Evolutionary conservation across 139 green algal genomes (phyloP), one percentile per base, ranked within the genome.

Genomic region (Dunaliella primolecta): DNA sequence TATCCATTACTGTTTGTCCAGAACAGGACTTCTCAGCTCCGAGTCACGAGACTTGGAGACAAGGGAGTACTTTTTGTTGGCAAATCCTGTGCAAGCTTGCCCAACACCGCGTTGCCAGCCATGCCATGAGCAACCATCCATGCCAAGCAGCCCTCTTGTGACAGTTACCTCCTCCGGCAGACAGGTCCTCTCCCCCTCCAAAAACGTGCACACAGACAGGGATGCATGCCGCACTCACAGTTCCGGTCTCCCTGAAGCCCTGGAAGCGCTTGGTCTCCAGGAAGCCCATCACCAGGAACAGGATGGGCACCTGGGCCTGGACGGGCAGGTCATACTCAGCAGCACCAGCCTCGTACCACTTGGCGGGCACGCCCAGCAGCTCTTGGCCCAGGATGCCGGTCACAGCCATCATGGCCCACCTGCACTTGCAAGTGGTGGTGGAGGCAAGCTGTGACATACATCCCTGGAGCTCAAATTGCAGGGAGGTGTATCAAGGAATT

Each of bases 341-440:
- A 34, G 86, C 88, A 31, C 93, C 93, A 37, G 89, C 89, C 70
- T 92, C 78, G 83, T 86, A 95, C 91, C 91, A 96, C 36, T 92
- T 89, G 36, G 87, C 87, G 57, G 87, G 70, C 57, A 94, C 83
- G 84, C 92, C 92, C 71, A 94, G 80, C 34, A 88, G 76, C 86
- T 96, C 94, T 29, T 88, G 89, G 87, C 92, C 91, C 56, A 97
- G 90, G 83, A 96, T 95, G 78, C 94, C 94, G 3, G 88, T 88
- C 29, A 95, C 92, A n/a, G 94, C 95, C 72, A 91, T 88, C 95
- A 98, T 98, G 37, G 95, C 95, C 94, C 93, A 97, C 71, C 95
- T 91, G 83, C 91, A 95, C 84, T 98, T 98, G 89, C 3, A 32
- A 78, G 30, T 34, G n/a, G n/a, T n/a, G n/a, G n/a, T n/a, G n/a